These are phyloP conservation scores for Hamamelis virginiana DNA, from an alignment of 164 flowering plant species.

Conservation along the genomic window DNA sequence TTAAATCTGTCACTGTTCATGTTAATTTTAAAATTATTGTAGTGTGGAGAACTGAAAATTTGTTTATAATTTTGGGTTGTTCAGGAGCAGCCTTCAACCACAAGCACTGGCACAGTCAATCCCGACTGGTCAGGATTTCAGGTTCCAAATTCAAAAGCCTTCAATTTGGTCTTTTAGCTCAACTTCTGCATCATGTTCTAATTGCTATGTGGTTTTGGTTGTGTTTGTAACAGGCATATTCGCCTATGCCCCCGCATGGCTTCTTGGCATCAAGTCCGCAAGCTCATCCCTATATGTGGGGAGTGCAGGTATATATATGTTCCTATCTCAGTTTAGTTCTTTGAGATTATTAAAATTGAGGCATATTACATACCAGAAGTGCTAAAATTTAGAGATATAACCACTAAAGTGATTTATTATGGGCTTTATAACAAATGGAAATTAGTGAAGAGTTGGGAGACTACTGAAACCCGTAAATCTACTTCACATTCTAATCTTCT, in stretches of 20 bases:
- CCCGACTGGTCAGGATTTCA: constrained; percentile 94
- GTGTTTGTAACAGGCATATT: constrained; percentile 65
- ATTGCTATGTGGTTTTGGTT: neutral
- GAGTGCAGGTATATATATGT: constrained; percentile 72
- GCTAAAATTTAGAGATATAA: too few species aligned
- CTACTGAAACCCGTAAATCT: neutral
- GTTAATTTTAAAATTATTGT: neutral
- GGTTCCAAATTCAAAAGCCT: constrained; percentile 34
- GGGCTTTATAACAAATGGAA: too few species aligned
- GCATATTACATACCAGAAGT: too few species aligned
- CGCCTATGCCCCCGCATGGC: constrained; percentile 85
- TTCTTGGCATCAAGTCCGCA: constrained; percentile 91
- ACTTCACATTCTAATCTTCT: neutral
- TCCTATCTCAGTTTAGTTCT: neutral
- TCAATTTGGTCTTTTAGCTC: neutral
- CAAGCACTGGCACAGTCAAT: constrained; percentile 52
- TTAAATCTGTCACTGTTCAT: neutral
- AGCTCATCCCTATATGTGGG: constrained; percentile 98
- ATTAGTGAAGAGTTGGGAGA: neutral
- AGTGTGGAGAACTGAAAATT: neutral
- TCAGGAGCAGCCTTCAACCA: constrained; percentile 68
- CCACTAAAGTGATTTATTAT: neutral
- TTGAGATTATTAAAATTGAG: neutral
- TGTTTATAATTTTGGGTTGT: constrained; percentile 10
- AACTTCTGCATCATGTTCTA: neutral